Base-by-base conservation (phyloP, 2,329 filamentous ascomycete species). In the Monosporascus ibericus region DNA sequence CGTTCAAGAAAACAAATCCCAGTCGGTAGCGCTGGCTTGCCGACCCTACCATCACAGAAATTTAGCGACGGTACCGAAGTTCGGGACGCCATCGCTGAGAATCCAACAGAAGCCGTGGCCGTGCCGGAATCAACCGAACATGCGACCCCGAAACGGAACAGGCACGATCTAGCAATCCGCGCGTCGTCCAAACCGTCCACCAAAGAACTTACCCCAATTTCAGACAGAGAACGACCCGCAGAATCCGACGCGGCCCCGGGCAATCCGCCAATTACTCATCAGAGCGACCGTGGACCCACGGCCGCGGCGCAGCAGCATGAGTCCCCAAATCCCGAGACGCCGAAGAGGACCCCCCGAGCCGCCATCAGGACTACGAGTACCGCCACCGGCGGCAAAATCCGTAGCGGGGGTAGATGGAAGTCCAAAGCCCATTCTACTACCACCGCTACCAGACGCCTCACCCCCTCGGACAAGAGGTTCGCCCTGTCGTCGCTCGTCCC, bases 401-500 rank as follows among this genome's bases (percentile, higher is more conserved):
- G 4, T 14, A 34, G 30, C 9, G 30, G 9, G 30, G 30, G 30
- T 34, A 34, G 9, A 34, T 11, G 9, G 30, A 20, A 18, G 17
- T 20, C 17, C 18, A 42, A 18, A 14, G 24, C 18, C 14, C 17
- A 4, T 24, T 20, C 39, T 9, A 42, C 39, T 20, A 24, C 39
- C 20, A 42, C 17, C 39, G 14, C 5, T 9, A 20, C 39, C 6
- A 20, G 39, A 20, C 51, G 40, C 9, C 50, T 36, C 38, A 49
- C 40, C 17, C 5, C 53, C 0, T 51, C 55, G 36, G 25, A 47
- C 5, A 51, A 55, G 52, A 60, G 55, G 30, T 55, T 55, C 40
- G 47, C 59, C 17, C 59, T 65, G 4, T 54, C 57, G 5, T 63
- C 63, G 17, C 59, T 66, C 22, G 25, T 65, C 18, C 58, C 58